Percentiles rank a stretch among this genome's conserved stretches.
phyloP scores from a whole-genome alignment of 495 filamentous ascomycete genomes.

The Neurospora sp. region DNA sequence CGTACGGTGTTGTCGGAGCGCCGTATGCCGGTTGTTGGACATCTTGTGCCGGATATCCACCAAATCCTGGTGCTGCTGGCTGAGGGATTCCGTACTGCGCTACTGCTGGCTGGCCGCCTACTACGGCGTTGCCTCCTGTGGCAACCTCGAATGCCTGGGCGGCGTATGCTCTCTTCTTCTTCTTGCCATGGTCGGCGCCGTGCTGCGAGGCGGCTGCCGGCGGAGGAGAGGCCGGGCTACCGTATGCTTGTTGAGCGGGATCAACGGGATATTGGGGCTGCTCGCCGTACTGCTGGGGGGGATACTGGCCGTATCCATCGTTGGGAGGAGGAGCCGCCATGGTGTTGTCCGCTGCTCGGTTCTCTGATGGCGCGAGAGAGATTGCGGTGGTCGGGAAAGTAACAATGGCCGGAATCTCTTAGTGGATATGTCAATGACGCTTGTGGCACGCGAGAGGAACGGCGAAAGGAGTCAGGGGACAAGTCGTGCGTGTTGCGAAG shows the following conservation, averaged over 20 bases:
- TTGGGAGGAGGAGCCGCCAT: conserved; percentile 43
- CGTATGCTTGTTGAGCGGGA: conserved; percentile 23
- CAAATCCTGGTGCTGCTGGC: conserved; percentile 34
- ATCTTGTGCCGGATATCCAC: conserved; percentile 53
- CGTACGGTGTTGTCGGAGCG: conserved; percentile 33
- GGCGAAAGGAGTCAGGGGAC: neutral
- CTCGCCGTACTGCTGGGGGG: conserved; percentile 52
- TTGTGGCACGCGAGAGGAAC: neutral
- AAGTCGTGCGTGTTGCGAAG: neutral
- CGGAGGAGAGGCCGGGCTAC: conserved; percentile 29
- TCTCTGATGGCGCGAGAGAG: neutral
- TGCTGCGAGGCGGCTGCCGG: conserved; percentile 28
- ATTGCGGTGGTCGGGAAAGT: neutral
- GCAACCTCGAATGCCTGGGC: conserved; percentile 91
- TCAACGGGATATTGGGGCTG: conserved; percentile 30
- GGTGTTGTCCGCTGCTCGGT: conserved; percentile 12
- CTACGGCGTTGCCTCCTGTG: conserved; percentile 72
- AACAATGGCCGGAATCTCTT: neutral
- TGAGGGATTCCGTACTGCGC: conserved; percentile 26
- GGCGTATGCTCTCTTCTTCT: conserved; percentile 89
- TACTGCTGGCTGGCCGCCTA: conserved; percentile 33
- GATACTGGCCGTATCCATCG: conserved; percentile 47
- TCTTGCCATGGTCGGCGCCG: conserved; percentile 43
- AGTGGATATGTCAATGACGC: neutral
- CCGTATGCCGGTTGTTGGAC: conserved; percentile 45